phyloP scores from a whole-genome alignment of 352 stramenopile species.

The Phytophthora sansomeana region DNA sequence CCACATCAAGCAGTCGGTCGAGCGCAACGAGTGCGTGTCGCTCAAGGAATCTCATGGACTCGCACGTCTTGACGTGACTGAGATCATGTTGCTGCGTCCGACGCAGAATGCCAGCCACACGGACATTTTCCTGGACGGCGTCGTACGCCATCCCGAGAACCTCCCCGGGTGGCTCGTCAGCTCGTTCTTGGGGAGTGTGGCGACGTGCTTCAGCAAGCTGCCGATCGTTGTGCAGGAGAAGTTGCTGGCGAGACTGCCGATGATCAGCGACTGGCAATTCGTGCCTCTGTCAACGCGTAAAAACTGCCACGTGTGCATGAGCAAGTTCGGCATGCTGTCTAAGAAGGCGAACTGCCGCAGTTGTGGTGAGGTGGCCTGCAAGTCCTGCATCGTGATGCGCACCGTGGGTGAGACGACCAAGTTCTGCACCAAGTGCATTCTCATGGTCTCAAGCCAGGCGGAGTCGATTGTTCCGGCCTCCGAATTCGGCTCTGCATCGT shows the following conservation, averaged over 20 bases:
- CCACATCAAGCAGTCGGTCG: slow-evolving; percentile 64
- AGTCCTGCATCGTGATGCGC: slow-evolving; percentile 73
- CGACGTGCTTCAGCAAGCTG: slow-evolving; percentile 52
- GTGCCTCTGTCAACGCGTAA: slow-evolving; percentile 58
- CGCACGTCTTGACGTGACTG: slow-evolving; percentile 52
- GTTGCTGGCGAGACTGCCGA: slow-evolving; percentile 49
- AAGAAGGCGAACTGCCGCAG: slow-evolving; percentile 82
- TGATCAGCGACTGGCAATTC: slow-evolving; percentile 59
- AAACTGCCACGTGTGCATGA: slow-evolving; percentile 68
- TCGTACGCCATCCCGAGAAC: slow-evolving; percentile 47
- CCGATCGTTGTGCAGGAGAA: slow-evolving; percentile 62
- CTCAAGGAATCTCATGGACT: slow-evolving; percentile 75
- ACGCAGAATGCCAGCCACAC: slow-evolving; percentile 56
- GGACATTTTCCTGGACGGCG: slow-evolving; percentile 61
- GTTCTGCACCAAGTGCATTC: slow-evolving; percentile 81
- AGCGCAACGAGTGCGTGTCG: slow-evolving; percentile 61
- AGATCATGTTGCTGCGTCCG: slow-evolving; percentile 59
- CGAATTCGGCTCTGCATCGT: slow-evolving; percentile 40
- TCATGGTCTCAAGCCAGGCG: slow-evolving; percentile 58
- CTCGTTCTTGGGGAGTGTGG: slow-evolving; percentile 51
- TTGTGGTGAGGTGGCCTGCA: slow-evolving; percentile 82
- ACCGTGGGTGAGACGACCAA: slow-evolving; percentile 59
- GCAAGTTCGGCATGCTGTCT: slow-evolving; percentile 70
- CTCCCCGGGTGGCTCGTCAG: slow-evolving; percentile 50
- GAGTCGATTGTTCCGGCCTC: slow-evolving; percentile 34